Evolutionary conservation across 768 basidiomycete species (phyloP).

Genomic region (Suillus occidentalis): DNA sequence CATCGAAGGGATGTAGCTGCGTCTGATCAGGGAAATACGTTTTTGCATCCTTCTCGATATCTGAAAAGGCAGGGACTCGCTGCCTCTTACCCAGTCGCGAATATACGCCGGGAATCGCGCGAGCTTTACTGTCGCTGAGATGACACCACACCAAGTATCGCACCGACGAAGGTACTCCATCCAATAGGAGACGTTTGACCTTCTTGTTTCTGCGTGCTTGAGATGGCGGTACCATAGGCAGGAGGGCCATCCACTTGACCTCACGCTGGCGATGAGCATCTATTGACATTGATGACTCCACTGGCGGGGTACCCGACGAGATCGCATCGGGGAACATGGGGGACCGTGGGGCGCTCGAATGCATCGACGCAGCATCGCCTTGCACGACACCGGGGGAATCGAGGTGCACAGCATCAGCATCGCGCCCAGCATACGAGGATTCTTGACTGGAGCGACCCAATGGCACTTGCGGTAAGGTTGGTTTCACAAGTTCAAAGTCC

Average conservation of each 20-base stretch:
- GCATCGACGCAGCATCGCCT: conserved; percentile 44
- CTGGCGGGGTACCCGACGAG: neutral
- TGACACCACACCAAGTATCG: conserved; percentile 84
- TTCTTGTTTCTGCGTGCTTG: conserved; percentile 81
- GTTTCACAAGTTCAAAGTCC: conserved; percentile 78
- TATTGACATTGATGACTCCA: conserved; percentile 28
- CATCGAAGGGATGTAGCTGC: conserved; percentile 55
- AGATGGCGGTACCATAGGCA: conserved; percentile 55
- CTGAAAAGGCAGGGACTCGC: conserved; percentile 44
- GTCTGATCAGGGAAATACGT: conserved; percentile 56
- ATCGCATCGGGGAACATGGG: conserved; percentile 20
- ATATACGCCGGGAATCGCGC: conserved; percentile 69
- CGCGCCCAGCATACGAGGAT: conserved; percentile 39
- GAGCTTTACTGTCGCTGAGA: conserved; percentile 73
- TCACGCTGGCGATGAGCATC: conserved; percentile 77
- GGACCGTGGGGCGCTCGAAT: conserved; percentile 32
- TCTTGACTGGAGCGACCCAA: conserved; percentile 55
- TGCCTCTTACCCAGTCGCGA: conserved; percentile 57
- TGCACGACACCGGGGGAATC: conserved; percentile 27
- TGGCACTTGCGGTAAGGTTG: conserved; percentile 45
- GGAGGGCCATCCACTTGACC: conserved; percentile 68
- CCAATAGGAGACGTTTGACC: conserved; percentile 66
- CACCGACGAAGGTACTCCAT: conserved; percentile 82
- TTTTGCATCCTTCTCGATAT: conserved; percentile 61
- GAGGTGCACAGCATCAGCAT: conserved; percentile 13